Evolutionary conservation across 805 yeast species (phyloP), one percentile per base, ranked within the genome.

Genomic region (Lipomyces kockii): DNA sequence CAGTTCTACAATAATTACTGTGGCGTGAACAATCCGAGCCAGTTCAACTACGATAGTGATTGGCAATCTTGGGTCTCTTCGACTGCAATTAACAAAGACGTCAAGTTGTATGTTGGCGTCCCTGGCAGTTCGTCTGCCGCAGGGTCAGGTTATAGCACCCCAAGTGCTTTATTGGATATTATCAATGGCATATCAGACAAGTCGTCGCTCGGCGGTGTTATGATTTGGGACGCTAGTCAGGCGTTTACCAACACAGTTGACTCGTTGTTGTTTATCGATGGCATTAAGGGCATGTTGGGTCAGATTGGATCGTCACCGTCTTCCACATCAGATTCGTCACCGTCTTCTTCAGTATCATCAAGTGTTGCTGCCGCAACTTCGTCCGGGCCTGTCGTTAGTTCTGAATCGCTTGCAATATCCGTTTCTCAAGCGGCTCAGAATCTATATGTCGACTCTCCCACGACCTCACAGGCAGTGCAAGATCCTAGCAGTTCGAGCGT

Each of bases 21-120:
- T 70, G 79, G 79, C 29, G 75, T 76, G 20, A 74, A 78, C 29
- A 53, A 62, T 25, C 62, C 69, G 17, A 68, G 68, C 55, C 58
- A 68, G 60, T 69, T 75, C 55, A 74, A 73, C 78, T 86, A 85
- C 84, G 89, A 87, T 69, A 84, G 90, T 35, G 65, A 63, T 32
- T 92, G 97, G 97, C 81, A 83, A 39, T 77, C 83, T 43, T 91
- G 77, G 76, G 95, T 94, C 32, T 69, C 64, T 86, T 86, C 80
- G 71, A 74, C 62, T 49, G 79, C 88, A 17, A 81, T 83, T 59
- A 87, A 87, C 78, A 74, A 77, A 58, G 78, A 87, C 72, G 85
- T 86, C 60, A 83, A 85, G 74, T 70, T 89, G 54, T 89, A 77
- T 73, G 77, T 89, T 49, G 92, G 92, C 35, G 81, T 89, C 43